These are phyloP conservation scores for Pyronema omphalodes DNA, from an alignment of 495 filamentous ascomycete genomes.

Conservation along the genomic window DNA sequence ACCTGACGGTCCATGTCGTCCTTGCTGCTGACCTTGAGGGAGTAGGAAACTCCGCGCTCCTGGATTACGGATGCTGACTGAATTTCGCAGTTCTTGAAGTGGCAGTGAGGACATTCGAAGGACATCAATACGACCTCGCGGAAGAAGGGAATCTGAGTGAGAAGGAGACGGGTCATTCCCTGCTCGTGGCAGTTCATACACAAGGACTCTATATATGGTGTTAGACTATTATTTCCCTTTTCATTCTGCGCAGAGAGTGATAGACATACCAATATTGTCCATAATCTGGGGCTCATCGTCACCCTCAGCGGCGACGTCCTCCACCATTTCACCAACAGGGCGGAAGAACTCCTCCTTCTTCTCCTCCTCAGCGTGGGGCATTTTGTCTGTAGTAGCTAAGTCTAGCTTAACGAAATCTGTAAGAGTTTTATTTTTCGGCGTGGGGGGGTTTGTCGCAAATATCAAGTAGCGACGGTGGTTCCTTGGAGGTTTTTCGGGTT, in stretches of 20 bases:
- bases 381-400: not conserved
- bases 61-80: slow-evolving; percentile 82
- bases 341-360: slow-evolving; percentile 28
- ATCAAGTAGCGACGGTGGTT: no score
- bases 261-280: slow-evolving; percentile 27
- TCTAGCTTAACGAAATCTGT: not conserved
- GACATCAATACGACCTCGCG: slow-evolving; percentile 93
- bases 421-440: no score
- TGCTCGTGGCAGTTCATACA: slow-evolving; percentile 79
- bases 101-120: slow-evolving; percentile 77
- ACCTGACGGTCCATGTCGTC: slow-evolving; percentile 69
- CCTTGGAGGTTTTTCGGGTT: no score
- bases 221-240: not conserved
- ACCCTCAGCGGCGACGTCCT: slow-evolving; percentile 21
- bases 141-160: slow-evolving; percentile 88
- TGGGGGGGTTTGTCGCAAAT: no score
- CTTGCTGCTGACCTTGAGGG: slow-evolving; percentile 47
- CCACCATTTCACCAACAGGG: slow-evolving; percentile 30
- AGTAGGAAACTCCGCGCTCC: slow-evolving; percentile 64
- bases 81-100: slow-evolving; percentile 76
- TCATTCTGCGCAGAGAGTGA: not conserved
- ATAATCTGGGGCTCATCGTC: slow-evolving; percentile 30
- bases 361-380: not conserved
- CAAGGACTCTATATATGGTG: slow-evolving; percentile 33
- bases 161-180: slow-evolving; percentile 69